Base-by-base conservation (phyloP, 1,284 basidiomycete species). In the Ceratobasidium sp. region DNA sequence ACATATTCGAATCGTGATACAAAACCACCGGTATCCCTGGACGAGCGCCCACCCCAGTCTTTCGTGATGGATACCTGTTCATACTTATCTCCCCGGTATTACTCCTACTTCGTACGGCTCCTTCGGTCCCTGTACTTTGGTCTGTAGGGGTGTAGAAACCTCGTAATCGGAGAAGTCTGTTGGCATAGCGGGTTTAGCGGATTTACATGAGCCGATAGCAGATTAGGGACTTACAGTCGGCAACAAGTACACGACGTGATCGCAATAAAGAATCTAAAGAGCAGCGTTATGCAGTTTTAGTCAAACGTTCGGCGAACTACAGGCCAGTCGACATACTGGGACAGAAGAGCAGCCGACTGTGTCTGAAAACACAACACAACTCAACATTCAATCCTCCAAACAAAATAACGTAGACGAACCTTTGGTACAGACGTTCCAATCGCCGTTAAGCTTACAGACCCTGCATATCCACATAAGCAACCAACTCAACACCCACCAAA, bases 161-260 rank as follows among this genome's bases (percentile, higher is more conserved):
- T 9, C 67, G 67, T 21, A 71, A 35, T 41, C 57, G 67, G 16
- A 71, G 67, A 14, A 71, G 55, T 18, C 55, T 71, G 35, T 4
- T 38, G 4, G 11, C 11, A 38, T 28, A 38, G 28, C 26, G 50
- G 23, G 23, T 4, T 21, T 16, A 35, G 46, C 21, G 21, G 8
- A 59, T 8, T n/a, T 18, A 7, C 13, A 35, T 23, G 21, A 38
- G 11, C 13, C 13, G 23, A n/a, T 58, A 23, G 18, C 26, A 16
- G 26, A 23, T 26, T n/a, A 11, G 23, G 14, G 11, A 61, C 67
- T 59, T 46, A 71, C 67, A 71, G 21, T 28, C 67, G 55, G 26
- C 43, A 71, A 46, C 67, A 59, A 7, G 57, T 50, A 38, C 57
- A 61, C 9, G 67, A 46, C 43, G 59, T 50, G 16, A 71, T 30